Conservation (phyloP, 192 early-diverging fungal species). For the Chytriomyces confervae region DNA sequence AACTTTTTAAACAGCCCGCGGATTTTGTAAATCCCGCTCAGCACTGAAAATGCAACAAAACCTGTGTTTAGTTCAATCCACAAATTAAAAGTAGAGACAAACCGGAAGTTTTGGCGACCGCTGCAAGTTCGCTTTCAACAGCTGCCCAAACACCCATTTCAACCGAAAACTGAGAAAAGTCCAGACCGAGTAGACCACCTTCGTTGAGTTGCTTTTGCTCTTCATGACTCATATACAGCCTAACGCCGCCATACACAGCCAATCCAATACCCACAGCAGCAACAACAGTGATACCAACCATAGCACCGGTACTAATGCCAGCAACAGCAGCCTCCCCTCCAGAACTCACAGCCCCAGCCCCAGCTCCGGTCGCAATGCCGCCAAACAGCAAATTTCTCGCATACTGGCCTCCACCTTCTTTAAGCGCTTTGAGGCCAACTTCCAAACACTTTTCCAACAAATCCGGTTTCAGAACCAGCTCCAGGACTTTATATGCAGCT, state of each 20-base stretch:
- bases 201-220: constrained; percentile 18
- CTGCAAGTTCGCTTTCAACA: neutral
- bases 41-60: neutral
- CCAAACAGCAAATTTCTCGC: neutral
- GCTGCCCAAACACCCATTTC: constrained; percentile 15
- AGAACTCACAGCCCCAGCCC: neutral
- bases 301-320: neutral
- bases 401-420: neutral
- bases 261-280: constrained; percentile 2
- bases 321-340: neutral
- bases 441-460: constrained; percentile 1
- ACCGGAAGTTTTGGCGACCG: neutral
- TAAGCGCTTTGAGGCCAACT: neutral
- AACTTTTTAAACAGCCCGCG: constrained; percentile 3
- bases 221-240: constrained; percentile 2
- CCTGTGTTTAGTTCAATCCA: neutral
- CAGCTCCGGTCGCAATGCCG: neutral
- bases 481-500: neutral
- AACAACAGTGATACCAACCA: constrained; percentile 4
- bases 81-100: neutral
- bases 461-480: neutral
- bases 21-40: neutral
- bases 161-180: constrained; percentile 20
- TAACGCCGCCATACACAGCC: neutral
- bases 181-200: constrained; percentile 21